A percentile compares a stretch with the other conserved stretches of the same genome.
phyloP scores from a whole-genome alignment of 176 grass and related monocot genomes.

The Dactylis glomerata region DNA sequence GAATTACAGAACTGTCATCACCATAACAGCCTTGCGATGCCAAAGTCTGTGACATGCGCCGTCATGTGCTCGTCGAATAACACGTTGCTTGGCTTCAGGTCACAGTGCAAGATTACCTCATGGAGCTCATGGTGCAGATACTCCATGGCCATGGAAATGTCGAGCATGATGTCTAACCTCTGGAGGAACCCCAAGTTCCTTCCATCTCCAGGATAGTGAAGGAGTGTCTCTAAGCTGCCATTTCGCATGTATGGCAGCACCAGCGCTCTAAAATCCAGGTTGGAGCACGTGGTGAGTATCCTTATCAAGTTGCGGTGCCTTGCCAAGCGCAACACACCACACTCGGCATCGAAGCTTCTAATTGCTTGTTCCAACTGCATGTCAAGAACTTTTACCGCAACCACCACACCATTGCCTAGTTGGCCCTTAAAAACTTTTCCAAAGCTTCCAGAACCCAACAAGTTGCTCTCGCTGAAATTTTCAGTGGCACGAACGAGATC shows the following conservation, averaged over 20 bases:
- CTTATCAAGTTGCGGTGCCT: background rate
- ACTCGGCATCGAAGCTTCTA: background rate
- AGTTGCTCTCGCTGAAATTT: background rate
- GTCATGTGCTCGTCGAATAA: background rate
- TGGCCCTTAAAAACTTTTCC: background rate
- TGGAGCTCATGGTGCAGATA: background rate
- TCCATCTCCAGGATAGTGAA: background rate
- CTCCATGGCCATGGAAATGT: background rate
- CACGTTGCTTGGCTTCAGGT: too few species aligned
- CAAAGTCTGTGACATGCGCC: background rate
- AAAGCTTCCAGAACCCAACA: too few species aligned
- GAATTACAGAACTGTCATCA: background rate
- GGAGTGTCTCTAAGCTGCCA: background rate
- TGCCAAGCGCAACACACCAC: too few species aligned
- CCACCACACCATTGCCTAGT: background rate
- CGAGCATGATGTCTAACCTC: background rate
- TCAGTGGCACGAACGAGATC: background rate
- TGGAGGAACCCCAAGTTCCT: background rate
- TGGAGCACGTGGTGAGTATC: background rate
- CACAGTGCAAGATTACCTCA: background rate
- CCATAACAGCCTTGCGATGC: background rate
- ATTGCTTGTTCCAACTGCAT: background rate
- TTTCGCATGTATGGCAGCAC: background rate
- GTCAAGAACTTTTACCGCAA: background rate
- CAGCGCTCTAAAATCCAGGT: background rate